Conservation (phyloP, 257 asterid genomes). For the Phtheirospermum japonicum region DNA sequence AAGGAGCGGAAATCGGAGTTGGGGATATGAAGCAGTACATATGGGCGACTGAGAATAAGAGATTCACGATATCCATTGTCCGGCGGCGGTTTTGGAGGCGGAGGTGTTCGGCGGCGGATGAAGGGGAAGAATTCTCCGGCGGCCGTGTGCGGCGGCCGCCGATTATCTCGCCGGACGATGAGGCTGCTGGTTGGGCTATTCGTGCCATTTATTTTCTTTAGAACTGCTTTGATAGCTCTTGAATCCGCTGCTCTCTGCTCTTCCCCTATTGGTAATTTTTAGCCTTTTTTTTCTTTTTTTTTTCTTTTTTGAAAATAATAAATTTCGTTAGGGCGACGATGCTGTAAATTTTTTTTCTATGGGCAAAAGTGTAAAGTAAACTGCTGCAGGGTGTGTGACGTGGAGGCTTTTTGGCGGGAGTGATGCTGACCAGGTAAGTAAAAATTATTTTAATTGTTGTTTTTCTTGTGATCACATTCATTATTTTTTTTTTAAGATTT, state of each 20-base stretch:
- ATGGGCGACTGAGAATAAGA: conserved; percentile 48
- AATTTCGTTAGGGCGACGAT: conserved; percentile 8
- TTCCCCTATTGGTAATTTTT: conserved; percentile 53
- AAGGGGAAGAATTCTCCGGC: conserved; percentile 42
- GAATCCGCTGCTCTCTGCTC: conserved; percentile 75
- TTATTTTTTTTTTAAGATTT: no score
- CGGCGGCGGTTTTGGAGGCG: conserved; percentile 29
- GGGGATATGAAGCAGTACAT: conserved; percentile 51
- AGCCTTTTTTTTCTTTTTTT: not conserved
- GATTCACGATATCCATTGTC: conserved; percentile 43
- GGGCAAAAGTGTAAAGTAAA: conserved; percentile 11
- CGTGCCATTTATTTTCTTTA: conserved; percentile 52
- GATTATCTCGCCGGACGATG: conserved; percentile 46
- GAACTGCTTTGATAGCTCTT: conserved; percentile 57
- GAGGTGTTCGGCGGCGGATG: conserved; percentile 34
- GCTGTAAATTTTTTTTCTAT: not conserved
- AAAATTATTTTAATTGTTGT: not conserved
- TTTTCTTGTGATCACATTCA: not conserved
- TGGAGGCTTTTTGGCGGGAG: conserved; percentile 84
- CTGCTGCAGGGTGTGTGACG: conserved; percentile 56
- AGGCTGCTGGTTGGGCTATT: conserved; percentile 56
- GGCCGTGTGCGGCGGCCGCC: conserved; percentile 34
- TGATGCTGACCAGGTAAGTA: conserved; percentile 56
- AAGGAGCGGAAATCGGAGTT: conserved; percentile 32
- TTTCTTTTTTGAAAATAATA: not conserved